Evolutionary conservation across 2,329 filamentous ascomycete species (phyloP), one percentile per base, ranked within the genome.

Genomic region (Botrytis byssoidea): DNA sequence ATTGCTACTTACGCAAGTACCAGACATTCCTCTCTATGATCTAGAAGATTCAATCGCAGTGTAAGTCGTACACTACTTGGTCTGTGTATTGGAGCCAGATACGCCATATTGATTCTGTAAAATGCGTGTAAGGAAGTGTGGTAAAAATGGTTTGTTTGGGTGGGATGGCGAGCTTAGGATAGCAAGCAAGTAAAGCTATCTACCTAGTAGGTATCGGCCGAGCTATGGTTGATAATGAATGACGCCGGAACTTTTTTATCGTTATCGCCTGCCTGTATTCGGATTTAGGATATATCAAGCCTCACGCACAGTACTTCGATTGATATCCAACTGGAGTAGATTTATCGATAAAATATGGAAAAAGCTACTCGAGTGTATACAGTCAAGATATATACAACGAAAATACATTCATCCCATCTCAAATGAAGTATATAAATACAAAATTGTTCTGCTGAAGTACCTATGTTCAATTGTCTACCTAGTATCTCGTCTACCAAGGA

Each of bases 41-140:
- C 88, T 70, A 97, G 85, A 79, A 98, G 91, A 78, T 90, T 90
- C 75, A 95, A 87, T 81, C 92, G 93, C 77, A 98, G 83, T 22
- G 95, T 95, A 88, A 97, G 93, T 72, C 95, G 91, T 76, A 98
- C 91, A 85, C 94, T 97, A 82, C 93, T 98, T 37, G 96, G 92
- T 79, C 91, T 89, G 83, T 99, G 96, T 73, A 99, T 96, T 57
- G 96, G 95, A 75, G 94, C 94, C 80, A 99, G 86, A 83, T 98
- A 99, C 70, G 96, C 93, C 96, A 99, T 99, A 40, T 32, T 77
- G 68, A 74, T 65, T 29, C 18, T 51, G 14, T 37, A 37, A n/a
- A 70, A 25, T 29, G 64, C 32, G 44, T 37, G 35, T 9, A 65
- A 22, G 32, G 60, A 71, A 8, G 37, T 22, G 29, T 9, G 46